These are phyloP conservation scores for Penicillium decumbens DNA, from an alignment of 2,329 filamentous ascomycete species.

Conservation along the genomic window DNA sequence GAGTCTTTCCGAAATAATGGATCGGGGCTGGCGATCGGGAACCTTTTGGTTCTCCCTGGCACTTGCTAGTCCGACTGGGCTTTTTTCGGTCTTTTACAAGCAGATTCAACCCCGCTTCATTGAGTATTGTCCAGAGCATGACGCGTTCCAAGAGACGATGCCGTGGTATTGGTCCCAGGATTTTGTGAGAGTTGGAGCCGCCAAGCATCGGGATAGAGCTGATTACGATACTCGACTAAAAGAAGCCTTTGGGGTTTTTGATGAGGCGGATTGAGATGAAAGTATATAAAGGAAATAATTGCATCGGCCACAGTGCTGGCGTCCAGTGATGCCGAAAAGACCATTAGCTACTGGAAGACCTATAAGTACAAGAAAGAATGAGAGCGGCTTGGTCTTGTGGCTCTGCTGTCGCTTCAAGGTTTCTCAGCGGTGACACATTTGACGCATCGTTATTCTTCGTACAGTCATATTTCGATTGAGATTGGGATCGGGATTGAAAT, in stretches of 20 bases:
- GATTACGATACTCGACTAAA: slow-evolving; percentile 11
- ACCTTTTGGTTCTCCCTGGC: slow-evolving; percentile 20
- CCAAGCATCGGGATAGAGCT: slow-evolving; percentile 11
- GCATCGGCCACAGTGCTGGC: too few relatives aligned
- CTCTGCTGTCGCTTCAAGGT: too few relatives aligned
- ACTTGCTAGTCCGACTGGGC: slow-evolving; percentile 17
- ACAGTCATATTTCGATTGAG: too few relatives aligned
- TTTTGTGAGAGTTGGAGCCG: slow-evolving; percentile 8
- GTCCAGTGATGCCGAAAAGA: too few relatives aligned
- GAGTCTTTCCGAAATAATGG: slow-evolving; percentile 11
- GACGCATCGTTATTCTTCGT: too few relatives aligned
- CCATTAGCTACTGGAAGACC: too few relatives aligned
- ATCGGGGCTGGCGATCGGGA: slow-evolving; percentile 13
- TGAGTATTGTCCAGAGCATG: slow-evolving; percentile 11
- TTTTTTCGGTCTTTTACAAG: slow-evolving; percentile 18
- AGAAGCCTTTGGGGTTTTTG: slow-evolving; percentile 1
- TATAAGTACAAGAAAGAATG: too few relatives aligned
- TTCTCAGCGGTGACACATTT: too few relatives aligned
- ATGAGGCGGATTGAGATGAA: not conserved
- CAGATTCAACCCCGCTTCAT: slow-evolving; percentile 17
- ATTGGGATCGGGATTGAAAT: too few relatives aligned
- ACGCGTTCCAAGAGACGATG: slow-evolving; percentile 16
- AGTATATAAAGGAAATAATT: not conserved
- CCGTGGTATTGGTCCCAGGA: slow-evolving; percentile 17
- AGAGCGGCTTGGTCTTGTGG: too few relatives aligned